phyloP scores from a whole-genome alignment of 768 basidiomycete species.

The Fistulinella prunicolor region DNA sequence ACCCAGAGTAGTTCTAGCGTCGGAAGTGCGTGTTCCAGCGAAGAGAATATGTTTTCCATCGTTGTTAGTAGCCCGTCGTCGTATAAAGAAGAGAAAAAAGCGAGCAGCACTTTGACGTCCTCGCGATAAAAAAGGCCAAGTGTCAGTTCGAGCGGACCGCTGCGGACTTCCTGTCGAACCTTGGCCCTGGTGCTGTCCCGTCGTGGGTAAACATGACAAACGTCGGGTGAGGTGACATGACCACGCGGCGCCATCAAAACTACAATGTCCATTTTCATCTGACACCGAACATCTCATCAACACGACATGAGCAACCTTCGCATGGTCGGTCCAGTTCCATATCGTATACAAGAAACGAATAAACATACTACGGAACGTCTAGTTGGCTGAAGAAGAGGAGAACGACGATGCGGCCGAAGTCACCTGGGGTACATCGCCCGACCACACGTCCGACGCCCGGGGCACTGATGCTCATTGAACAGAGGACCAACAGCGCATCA shows the following conservation, averaged over 20 bases:
- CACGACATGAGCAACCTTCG: conserved; percentile 47
- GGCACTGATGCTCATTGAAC: neutral
- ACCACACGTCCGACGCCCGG: no score
- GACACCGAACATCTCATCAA: no score
- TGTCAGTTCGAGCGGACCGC: no score
- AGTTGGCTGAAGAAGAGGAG: conserved; percentile 79
- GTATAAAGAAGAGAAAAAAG: no score
- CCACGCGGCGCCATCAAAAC: no score
- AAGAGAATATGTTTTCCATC: conserved; percentile 3
- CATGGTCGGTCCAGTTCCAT: conserved; percentile 44
- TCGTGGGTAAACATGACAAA: no score
- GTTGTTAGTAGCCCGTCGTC: conserved; percentile 13
- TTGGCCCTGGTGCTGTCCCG: no score
- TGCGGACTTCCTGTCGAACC: no score
- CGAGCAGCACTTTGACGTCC: no score
- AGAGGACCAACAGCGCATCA: conserved; percentile 91
- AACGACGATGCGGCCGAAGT: conserved; percentile 72
- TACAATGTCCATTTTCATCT: no score
- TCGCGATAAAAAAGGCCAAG: no score
- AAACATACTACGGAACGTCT: neutral
- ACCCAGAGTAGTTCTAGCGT: conserved; percentile 6
- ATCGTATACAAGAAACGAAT: neutral
- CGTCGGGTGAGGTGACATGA: no score
- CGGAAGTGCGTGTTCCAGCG: conserved; percentile 7
- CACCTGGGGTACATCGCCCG: conserved; percentile 69